Evolutionary conservation across 371 early-diverging fungal genomes (phyloP).

Genomic region (Batkoa obscura): DNA sequence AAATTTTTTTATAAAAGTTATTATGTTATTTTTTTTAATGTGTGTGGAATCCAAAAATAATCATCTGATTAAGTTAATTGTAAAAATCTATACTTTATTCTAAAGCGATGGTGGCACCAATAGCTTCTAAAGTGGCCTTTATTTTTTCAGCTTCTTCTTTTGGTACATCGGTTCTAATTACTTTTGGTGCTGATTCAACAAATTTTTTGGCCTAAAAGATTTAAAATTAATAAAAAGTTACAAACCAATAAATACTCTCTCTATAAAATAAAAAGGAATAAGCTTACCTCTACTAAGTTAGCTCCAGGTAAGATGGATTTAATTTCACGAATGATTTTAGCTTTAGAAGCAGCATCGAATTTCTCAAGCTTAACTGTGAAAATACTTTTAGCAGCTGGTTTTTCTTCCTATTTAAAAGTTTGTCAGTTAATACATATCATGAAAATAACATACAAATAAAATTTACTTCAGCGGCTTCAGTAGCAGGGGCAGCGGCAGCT

Average conservation of each 20-base stretch:
- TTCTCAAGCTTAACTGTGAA: conserved; percentile 91
- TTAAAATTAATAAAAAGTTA: neutral
- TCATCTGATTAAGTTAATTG: no score
- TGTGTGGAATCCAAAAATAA: no score
- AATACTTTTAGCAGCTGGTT: conserved; percentile 75
- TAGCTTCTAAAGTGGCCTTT: conserved; percentile 80
- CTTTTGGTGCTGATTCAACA: conserved; percentile 91
- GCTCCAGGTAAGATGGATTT: conserved; percentile 80
- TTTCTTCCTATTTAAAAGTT: conserved; percentile 37
- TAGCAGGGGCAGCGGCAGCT: conserved; percentile 38
- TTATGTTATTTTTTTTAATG: no score
- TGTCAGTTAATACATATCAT: no score
- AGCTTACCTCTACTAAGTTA: conserved; percentile 69
- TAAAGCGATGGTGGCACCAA: conserved; percentile 80
- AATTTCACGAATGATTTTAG: conserved; percentile 95
- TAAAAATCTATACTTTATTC: conserved; percentile 46
- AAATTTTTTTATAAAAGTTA: no score
- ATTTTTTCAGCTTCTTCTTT: conserved; percentile 97
- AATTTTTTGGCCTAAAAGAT: conserved; percentile 80
- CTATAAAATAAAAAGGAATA: no score
- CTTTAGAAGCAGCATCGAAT: conserved; percentile 86
- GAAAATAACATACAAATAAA: neutral
- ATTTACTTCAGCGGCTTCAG: conserved; percentile 28
- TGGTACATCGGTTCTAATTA: conserved; percentile 68
- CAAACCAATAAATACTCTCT: no score